Base-by-base conservation (phyloP, 2,329 filamentous ascomycete genomes). In the Aspergillus pseudoviridinutans region DNA sequence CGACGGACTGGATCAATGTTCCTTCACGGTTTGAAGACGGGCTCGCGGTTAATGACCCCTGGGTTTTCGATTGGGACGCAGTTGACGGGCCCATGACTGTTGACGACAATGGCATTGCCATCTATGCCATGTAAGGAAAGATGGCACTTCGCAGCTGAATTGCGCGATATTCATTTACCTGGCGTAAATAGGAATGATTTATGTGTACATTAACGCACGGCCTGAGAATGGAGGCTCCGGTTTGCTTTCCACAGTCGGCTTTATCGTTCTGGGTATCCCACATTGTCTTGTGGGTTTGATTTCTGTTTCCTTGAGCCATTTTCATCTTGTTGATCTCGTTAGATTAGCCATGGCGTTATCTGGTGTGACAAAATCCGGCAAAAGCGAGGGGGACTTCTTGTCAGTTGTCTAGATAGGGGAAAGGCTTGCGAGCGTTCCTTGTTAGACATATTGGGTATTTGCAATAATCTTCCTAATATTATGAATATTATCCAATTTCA, bases 11-110 rank as follows among this genome's bases (percentile, higher is more conserved):
- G 74, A 61, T 68, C 47, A 67, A 65, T 61, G 61, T 70, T 10
- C 65, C 70, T 38, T 65, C 68, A 29, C 56, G 65, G 6, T 58
- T 68, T 38, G 67, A 67, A 51, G 61, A 63, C 54, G 61, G 58
- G 12, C 56, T 68, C 49, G 24, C 67, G 25, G 64, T 66, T 58
- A 67, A 65, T 42, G 66, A 71, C 6, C 59, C 67, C 6, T 70
- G 68, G 58, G 62, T 70, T 35, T 65, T 77, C 32, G 72, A 78
- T 54, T 78, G 76, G 74, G 74, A 77, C n/a, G 64, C 64, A 12
- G 58, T 74, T 41, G 69, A 70, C 29, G 63, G 64, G 25, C 64
- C 68, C 20, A 57, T 65, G 49, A 63, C 58, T 46, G 56, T 64
- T 44, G 66, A 70, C 50, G 67, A 67, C 51, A 60, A 58, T 50